phyloP scores from a whole-genome alignment of 208 protist genomes.

The Trypanosoma conorhini region DNA sequence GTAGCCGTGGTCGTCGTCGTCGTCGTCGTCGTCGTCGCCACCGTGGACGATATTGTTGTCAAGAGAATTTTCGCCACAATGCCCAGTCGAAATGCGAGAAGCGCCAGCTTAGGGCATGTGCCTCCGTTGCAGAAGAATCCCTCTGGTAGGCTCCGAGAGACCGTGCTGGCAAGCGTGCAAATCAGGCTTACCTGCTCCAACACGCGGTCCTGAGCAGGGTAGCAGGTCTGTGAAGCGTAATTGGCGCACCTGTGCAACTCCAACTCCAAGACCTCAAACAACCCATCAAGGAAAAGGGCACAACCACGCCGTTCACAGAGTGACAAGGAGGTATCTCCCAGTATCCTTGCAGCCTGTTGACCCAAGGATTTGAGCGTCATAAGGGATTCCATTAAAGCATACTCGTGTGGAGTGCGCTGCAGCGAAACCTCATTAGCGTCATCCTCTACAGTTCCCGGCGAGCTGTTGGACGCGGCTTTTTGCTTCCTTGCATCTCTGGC shows the following conservation, averaged over 20 bases:
- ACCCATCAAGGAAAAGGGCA: conserved; percentile 28
- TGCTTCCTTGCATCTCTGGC: conserved; percentile 8
- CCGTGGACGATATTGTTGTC: neutral
- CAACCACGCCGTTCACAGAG: conserved; percentile 30
- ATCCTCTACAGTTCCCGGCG: conserved; percentile 12
- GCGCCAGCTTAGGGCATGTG: neutral
- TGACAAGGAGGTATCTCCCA: conserved; percentile 24
- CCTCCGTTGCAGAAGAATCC: conserved; percentile 17
- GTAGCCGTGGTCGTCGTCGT: neutral
- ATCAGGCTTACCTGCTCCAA: conserved; percentile 44
- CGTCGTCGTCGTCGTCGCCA: conserved; percentile 1
- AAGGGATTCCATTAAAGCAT: conserved; percentile 34
- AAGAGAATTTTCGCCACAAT: conserved; percentile 23
- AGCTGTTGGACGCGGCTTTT: neutral
- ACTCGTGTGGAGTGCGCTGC: conserved; percentile 32
- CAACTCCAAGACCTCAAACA: conserved; percentile 27
- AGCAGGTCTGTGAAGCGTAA: conserved; percentile 8
- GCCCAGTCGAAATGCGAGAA: conserved; percentile 28
- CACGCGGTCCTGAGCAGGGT: conserved; percentile 21
- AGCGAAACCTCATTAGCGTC: conserved; percentile 23
- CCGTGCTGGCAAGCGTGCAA: conserved; percentile 37
- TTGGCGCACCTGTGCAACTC: conserved; percentile 29
- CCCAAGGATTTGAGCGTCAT: conserved; percentile 43
- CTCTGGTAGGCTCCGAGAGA: conserved; percentile 38
- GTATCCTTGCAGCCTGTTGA: conserved; percentile 36